Base-by-base conservation (phyloP, 2,329 filamentous ascomycete species). In the Zymoseptoria brevis region DNA sequence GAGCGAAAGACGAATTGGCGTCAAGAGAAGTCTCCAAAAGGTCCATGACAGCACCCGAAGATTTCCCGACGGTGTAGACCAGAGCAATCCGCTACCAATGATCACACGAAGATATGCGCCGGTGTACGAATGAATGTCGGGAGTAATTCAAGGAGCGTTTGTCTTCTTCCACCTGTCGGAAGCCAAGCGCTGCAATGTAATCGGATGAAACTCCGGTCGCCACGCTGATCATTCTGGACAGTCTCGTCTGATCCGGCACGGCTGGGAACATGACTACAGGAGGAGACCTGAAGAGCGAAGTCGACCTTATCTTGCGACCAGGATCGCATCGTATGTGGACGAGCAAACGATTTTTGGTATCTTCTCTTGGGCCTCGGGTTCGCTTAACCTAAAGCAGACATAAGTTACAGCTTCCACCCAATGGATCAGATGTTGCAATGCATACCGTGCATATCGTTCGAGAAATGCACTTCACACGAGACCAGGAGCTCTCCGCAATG, bases 391-490 rank as follows among this genome's bases (percentile, higher is more conserved):
- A 16, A 19, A 19, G 16, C 4, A 19, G 50, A 51, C 19, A 51
- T 51, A 21, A 19, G 19, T 51, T 24, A 21, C 50, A 51, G 50
- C 50, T 24, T 19, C 50, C 50, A 51, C n/a, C 22, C 50, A 51
- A 51, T 51, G 50, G 50, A 51, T 51, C 50, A 11, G 50, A 51
- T 51, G 50, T 51, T 51, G 50, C 50, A 51, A 51, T 51, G 50
- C 50, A 9, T 51, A 21, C 50, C 50, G 22, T 19, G 50, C 50
- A 51, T 19, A 9, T 22, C 50, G 19, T 21, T 16, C 16, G 16
- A 24, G 50, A 6, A n/a, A 6, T 21, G 22, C 19, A 51, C 19
- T 51, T 9, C 50, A 51, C 22, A 24, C 22, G 11, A 8, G 19
- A 19, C 50, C 16, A 24, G 50, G 50, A 24, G 16, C 19, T 51